A percentile compares a stretch with the other conserved stretches of the same genome.
Conservation (phyloP, 495 filamentous ascomycete species). For the Hapsidospora chrysogenum region DNA sequence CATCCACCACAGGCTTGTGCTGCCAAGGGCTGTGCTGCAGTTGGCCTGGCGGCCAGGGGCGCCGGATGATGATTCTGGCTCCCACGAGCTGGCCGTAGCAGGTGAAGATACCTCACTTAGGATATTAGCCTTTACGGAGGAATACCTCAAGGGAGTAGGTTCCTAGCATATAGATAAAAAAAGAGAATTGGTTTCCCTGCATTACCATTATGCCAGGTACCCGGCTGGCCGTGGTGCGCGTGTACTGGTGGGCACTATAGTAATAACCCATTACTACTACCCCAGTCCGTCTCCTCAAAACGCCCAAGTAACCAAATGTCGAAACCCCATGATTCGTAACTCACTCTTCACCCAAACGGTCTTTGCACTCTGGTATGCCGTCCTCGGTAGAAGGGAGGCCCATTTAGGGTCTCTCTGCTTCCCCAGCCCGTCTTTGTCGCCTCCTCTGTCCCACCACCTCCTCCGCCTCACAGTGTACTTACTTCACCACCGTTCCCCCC, state of each 20-base stretch:
- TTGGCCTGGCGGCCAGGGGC: conserved; percentile 56
- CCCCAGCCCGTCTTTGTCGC: not conserved
- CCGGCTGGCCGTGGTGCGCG: too few species aligned
- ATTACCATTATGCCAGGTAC: not conserved
- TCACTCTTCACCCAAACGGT: too few species aligned
- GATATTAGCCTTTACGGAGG: conserved; percentile 41
- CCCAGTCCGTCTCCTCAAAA: too few species aligned
- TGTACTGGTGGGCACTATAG: too few species aligned
- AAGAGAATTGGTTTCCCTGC: not conserved
- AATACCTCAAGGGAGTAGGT: not conserved
- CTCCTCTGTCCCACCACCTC: not conserved
- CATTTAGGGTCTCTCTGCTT: not conserved
- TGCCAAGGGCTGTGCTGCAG: conserved; percentile 58
- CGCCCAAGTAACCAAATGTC: too few species aligned
- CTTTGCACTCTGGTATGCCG: not conserved
- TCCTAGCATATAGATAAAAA: not conserved
- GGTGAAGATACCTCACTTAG: conserved; percentile 73
- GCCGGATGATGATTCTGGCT: conserved; percentile 4
- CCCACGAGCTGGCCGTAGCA: conserved; percentile 51
- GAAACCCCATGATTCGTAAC: too few species aligned
- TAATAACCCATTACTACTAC: too few species aligned
- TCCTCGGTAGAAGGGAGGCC: too few species aligned
- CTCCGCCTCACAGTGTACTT: too few species aligned
- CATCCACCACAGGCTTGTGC: conserved; percentile 21
- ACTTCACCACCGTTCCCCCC: too few species aligned